phyloP scores from a whole-genome alignment of 805 yeast species.

The Yamadazyma tumulicola region DNA sequence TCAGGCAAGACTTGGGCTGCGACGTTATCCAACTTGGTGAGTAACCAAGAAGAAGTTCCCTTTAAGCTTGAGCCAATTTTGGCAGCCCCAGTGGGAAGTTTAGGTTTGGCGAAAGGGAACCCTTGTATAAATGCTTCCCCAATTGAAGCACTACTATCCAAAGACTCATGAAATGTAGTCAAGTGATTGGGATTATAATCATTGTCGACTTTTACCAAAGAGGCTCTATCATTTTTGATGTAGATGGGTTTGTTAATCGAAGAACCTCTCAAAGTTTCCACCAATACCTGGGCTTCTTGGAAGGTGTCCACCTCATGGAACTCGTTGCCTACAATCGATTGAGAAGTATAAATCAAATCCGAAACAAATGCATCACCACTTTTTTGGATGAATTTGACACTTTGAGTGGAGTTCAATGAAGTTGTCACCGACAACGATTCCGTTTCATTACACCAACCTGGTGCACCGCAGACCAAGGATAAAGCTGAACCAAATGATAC shows the following conservation, averaged over 20 bases:
- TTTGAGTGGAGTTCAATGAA: no score
- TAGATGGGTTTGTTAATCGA: neutral
- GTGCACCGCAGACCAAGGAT: no score
- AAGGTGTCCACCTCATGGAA: conserved; percentile 1
- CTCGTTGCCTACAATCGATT: no score
- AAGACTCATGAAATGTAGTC: neutral
- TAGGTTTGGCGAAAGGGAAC: neutral
- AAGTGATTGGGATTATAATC: neutral
- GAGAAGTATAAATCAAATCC: no score
- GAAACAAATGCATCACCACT: no score
- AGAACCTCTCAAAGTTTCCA: neutral
- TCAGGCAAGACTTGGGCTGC: conserved; percentile 6
- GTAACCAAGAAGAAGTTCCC: conserved; percentile 8
- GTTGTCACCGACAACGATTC: no score
- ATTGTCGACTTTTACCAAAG: conserved; percentile 3
- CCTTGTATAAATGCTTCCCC: neutral
- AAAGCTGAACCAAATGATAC: no score
- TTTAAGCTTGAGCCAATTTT: neutral
- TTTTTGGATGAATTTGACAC: no score
- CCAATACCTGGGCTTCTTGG: conserved; percentile 1
- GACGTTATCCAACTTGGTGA: conserved; percentile 8
- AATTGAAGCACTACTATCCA: neutral
- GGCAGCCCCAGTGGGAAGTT: no score
- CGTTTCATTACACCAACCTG: no score
- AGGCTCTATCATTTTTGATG: neutral